Evolutionary conservation across 2,329 filamentous ascomycete genomes (phyloP).

Genomic region (Pochonia chlamydosporia): DNA sequence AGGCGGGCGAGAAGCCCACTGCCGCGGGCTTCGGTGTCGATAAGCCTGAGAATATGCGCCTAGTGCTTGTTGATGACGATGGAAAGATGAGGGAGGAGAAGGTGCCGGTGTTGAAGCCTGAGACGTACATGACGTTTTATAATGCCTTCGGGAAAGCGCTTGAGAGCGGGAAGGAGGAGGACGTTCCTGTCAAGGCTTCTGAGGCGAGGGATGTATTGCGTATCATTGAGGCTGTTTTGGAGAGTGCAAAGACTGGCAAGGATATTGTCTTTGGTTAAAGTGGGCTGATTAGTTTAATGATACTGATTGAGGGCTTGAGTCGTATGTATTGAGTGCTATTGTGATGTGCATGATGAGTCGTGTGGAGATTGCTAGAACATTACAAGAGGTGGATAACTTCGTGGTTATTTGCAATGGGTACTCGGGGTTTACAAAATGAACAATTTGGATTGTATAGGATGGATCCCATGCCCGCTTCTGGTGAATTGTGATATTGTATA

Average conservation of each 20-base stretch:
- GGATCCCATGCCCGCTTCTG: no score
- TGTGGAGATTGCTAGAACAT: no score
- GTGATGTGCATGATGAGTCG: no score
- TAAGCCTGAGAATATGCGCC: slow-evolving; percentile 49
- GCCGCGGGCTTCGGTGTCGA: slow-evolving; percentile 63
- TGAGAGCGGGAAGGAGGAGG: slow-evolving; percentile 39
- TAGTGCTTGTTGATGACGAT: slow-evolving; percentile 49
- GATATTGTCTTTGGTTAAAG: slow-evolving; percentile 31
- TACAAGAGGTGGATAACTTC: no score
- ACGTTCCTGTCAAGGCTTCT: slow-evolving; percentile 46
- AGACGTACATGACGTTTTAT: slow-evolving; percentile 67
- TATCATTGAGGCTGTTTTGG: slow-evolving; percentile 45
- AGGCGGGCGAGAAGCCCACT: slow-evolving; percentile 53
- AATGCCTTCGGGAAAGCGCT: slow-evolving; percentile 43
- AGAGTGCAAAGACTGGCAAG: slow-evolving; percentile 42
- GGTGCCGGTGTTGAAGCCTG: slow-evolving; percentile 54
- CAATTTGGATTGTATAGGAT: no score
- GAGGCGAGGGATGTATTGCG: slow-evolving; percentile 48
- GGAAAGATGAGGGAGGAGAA: slow-evolving; percentile 43
- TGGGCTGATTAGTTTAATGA: not conserved
- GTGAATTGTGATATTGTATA: no score
- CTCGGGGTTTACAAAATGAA: no score
- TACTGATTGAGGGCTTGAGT: no score
- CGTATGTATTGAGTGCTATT: no score
- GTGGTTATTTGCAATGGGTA: no score